Conservation (phyloP, 192 early-diverging fungal species). For the Backusella sp. region DNA sequence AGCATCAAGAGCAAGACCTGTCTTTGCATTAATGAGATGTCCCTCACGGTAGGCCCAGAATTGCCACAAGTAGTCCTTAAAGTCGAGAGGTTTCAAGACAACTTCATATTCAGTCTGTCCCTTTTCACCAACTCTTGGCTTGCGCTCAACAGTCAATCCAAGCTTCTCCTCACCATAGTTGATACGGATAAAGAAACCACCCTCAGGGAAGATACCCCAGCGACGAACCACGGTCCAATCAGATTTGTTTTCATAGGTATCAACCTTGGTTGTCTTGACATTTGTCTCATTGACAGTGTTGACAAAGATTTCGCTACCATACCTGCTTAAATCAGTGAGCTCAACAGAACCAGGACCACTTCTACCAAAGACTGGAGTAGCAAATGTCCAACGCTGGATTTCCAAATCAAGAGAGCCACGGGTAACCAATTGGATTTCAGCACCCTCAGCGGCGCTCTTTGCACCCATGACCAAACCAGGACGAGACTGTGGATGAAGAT, state of each 20-base stretch:
- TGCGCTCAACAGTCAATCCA: slow-evolving; percentile 18
- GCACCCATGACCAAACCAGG: slow-evolving; percentile 11
- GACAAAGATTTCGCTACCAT: not conserved
- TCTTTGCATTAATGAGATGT: slow-evolving; percentile 21
- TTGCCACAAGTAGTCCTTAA: slow-evolving; percentile 15
- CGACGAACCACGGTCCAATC: slow-evolving; percentile 10
- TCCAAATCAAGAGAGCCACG: slow-evolving; percentile 1
- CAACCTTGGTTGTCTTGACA: not conserved
- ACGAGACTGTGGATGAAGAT: slow-evolving; percentile 15
- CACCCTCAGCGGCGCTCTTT: not conserved
- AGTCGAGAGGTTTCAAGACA: slow-evolving; percentile 1
- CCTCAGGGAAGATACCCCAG: slow-evolving; percentile 26
- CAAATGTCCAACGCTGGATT: slow-evolving; percentile 12
- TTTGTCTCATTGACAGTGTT: not conserved
- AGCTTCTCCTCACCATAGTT: slow-evolving; percentile 11
- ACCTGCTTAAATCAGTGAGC: not conserved
- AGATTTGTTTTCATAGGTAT: not conserved
- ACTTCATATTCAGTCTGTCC: slow-evolving; percentile 7
- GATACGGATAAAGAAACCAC: slow-evolving; percentile 20
- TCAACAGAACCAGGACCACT: not conserved
- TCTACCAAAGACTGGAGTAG: slow-evolving; percentile 19
- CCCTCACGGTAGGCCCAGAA: slow-evolving; percentile 24
- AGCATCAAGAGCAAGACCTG: slow-evolving; percentile 17
- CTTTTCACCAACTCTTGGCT: not conserved
- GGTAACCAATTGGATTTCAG: not conserved